A percentile compares a stretch with the other conserved stretches of the same genome.
phyloP scores from a whole-genome alignment of 345 rosid species.

The Heritiera fomes region DNA sequence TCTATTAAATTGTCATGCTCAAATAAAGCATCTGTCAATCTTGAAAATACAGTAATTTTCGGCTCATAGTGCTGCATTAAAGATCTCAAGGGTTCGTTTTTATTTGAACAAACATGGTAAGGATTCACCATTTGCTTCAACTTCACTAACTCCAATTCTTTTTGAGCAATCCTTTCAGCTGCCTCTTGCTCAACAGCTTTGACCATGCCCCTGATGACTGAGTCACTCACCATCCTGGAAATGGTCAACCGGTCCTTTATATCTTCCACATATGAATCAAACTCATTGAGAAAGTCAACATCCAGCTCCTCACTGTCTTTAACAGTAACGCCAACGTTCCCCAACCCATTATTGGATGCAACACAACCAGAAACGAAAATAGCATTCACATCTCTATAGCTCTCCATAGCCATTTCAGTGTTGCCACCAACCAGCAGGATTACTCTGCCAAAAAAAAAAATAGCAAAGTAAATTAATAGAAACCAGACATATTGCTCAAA shows the following conservation, averaged over 20 bases:
- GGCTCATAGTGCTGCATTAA: conserved; percentile 18
- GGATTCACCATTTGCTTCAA: conserved; percentile 44
- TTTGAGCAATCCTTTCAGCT: conserved; percentile 57
- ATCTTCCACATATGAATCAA: conserved; percentile 66
- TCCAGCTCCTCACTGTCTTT: conserved; percentile 52
- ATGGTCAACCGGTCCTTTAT: conserved; percentile 50
- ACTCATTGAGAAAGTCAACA: conserved; percentile 50
- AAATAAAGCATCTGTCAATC: conserved; percentile 19
- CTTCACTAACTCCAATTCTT: conserved; percentile 60
- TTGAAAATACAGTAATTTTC: conserved; percentile 10
- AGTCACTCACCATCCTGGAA: conserved; percentile 79
- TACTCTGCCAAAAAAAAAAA: conserved; percentile 2
- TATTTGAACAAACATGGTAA: conserved; percentile 35
- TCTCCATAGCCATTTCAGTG: conserved; percentile 33
- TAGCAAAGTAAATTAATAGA: background rate
- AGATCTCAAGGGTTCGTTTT: conserved; percentile 11
- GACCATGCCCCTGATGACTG: conserved; percentile 73
- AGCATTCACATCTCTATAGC: conserved; percentile 32
- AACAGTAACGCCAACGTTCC: conserved; percentile 20
- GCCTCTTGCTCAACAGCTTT: conserved; percentile 69
- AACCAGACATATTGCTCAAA: background rate
- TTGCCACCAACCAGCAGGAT: conserved; percentile 16
- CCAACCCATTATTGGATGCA: conserved; percentile 12
- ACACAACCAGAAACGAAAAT: conserved; percentile 22
- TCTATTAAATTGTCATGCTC: conserved; percentile 33